Conservation (phyloP, 768 basidiomycete genomes). For the Coprinopsis strossmayeri region DNA sequence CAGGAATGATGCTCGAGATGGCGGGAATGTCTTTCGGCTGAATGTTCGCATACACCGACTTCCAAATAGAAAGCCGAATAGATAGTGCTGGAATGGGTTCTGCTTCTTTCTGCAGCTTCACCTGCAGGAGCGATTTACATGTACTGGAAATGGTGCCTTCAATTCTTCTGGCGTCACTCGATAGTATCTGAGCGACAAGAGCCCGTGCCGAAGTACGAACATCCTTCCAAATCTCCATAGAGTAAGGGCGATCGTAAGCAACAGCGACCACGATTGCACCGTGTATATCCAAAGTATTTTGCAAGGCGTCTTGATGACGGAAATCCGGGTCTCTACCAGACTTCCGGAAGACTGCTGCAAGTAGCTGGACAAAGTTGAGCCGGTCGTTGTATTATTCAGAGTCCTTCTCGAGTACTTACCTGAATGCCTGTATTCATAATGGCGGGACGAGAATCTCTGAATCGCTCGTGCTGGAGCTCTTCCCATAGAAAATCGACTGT, state of each 20-base stretch:
- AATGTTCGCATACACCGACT: conserved; percentile 51
- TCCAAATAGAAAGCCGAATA: conserved; percentile 64
- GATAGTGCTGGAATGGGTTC: conserved; percentile 26
- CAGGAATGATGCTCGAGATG: conserved; percentile 49
- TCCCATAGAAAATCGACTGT: conserved; percentile 71
- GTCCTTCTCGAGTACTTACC: too few species aligned
- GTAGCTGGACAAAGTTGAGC: conserved; percentile 19
- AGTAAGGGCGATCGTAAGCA: conserved; percentile 28
- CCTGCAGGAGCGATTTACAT: conserved; percentile 24
- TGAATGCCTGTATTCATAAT: conserved; percentile 55
- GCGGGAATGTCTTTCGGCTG: conserved; percentile 53
- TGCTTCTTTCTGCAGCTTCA: conserved; percentile 12
- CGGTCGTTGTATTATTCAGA: conserved; percentile 4
- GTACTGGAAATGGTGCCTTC: conserved; percentile 23
- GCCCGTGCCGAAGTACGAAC: conserved; percentile 27
- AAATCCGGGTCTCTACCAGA: conserved; percentile 15
- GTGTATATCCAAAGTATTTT: conserved; percentile 33
- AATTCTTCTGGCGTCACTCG: conserved; percentile 25
- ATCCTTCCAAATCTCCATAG: conserved; percentile 27
- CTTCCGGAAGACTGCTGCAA: conserved; percentile 23
- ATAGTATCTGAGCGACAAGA: conserved; percentile 27
- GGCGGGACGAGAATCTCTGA: conserved; percentile 48
- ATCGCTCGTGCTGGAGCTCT: conserved; percentile 74
- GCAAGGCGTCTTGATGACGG: conserved; percentile 17
- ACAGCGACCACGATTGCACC: conserved; percentile 29